These are phyloP conservation scores for Paraurostyla sp. DNA, from an alignment of 73 alveolate genomes.

Conservation along the genomic window DNA sequence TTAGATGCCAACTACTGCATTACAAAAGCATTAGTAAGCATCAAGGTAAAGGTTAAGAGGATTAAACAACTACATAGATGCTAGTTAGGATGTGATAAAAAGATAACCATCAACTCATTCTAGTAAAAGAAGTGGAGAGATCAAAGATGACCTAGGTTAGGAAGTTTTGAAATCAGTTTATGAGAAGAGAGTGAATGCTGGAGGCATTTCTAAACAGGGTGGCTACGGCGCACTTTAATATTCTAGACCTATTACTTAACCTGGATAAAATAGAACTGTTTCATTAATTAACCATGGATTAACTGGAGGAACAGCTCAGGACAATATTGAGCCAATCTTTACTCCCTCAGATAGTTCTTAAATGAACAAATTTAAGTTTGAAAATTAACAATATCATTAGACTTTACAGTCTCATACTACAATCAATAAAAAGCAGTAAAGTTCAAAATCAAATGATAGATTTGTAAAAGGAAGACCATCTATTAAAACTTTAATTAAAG, in stretches of 20 bases:
- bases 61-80: neutral
- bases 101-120: slow-evolving; percentile 44
- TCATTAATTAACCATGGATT: neutral
- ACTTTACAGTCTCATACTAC: neutral
- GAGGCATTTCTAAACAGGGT: neutral
- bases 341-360: slow-evolving; percentile 26
- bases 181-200: slow-evolving; percentile 34
- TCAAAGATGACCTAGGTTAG: slow-evolving; percentile 14
- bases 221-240: neutral
- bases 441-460: slow-evolving; percentile 33
- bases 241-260: slow-evolving; percentile 25
- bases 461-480: slow-evolving; percentile 64
- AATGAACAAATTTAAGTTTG: slow-evolving; percentile 14
- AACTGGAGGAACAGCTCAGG: neutral
- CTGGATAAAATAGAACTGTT: neutral
- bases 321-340: neutral
- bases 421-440: neutral
- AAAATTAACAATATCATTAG: slow-evolving; percentile 8
- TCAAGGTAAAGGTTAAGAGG: neutral
- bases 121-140: slow-evolving; percentile 42
- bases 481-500: slow-evolving; percentile 56
- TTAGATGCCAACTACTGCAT: slow-evolving; percentile 13
- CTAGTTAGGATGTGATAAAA: neutral
- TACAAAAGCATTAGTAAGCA: slow-evolving; percentile 39
- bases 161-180: slow-evolving; percentile 39